Evolutionary conservation across 768 basidiomycete species (phyloP), one percentile per base, ranked within the genome.

Genomic region (Xerocomus brunneocitrinus): DNA sequence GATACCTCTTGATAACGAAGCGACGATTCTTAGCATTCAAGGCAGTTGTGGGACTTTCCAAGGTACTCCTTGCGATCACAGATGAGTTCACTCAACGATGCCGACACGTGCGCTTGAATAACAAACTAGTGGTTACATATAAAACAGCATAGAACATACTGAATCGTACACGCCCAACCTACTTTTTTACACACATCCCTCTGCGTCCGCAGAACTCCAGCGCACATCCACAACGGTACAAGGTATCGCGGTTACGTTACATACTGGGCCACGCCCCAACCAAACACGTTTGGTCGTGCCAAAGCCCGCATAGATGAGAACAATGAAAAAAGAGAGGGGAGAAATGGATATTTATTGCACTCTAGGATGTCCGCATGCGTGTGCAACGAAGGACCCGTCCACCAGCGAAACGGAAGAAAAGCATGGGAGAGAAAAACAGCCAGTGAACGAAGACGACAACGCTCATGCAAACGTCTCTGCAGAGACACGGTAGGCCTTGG

Each of bases 231-330:
- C 19, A 30, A 30, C 43, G 39, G 53, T 50, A 61, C 55, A 54
- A 64, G 61, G 64, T 58, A 63, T 66, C 57, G 48, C 64, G 5
- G 47, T 57, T 56, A 63, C 44, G 50, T 56, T 55, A 65, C 47
- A 66, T 57, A 60, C 54, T 28, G 13, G 51, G 30, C 53, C 46
- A 2, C 31, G 28, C 9, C 16, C 3, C 24, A 14, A 46, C 56
- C 55, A 35, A 53, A 46, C 50, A 36, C 39, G 27, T 51, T 47
- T 24, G 39, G 49, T 22, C 49, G 12, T 31, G 40, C 22, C 36
- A 48, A 45, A 49, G 51, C 53, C 51, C 6, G 19, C 48, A 63
- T 57, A 58, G 22, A 48, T 35, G 45, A 41, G 9, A 42, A 41
- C 1, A 31, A 47, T 22, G 44, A 30, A 22, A 36, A 41, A 36